Conservation (phyloP, 805 yeast genomes). For the Ogataea polymorpha region DNA sequence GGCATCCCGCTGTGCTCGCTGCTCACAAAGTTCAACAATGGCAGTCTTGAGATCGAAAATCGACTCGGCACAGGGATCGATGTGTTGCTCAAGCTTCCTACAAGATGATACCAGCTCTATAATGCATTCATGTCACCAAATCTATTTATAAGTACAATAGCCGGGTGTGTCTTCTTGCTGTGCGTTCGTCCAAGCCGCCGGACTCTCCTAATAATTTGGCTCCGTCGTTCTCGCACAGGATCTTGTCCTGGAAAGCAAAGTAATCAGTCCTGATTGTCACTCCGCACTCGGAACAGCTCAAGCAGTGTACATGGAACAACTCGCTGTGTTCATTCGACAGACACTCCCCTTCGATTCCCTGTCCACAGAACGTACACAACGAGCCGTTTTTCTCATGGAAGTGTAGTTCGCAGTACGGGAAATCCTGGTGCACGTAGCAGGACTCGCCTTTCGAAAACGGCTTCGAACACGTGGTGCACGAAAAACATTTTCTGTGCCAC, state of each 20-base stretch:
- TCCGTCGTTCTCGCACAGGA: constrained; percentile 50
- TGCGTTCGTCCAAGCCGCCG: constrained; percentile 16
- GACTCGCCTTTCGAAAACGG: constrained; percentile 57
- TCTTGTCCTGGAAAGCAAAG: constrained; percentile 44
- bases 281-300: constrained; percentile 64
- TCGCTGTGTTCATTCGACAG: constrained; percentile 69
- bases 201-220: constrained; percentile 13
- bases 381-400: constrained; percentile 75
- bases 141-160: constrained; percentile 23
- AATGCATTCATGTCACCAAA: background rate
- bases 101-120: background rate
- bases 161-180: constrained; percentile 34
- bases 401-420: constrained; percentile 79
- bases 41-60: constrained; percentile 22
- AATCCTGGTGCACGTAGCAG: constrained; percentile 74
- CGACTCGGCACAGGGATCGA: constrained; percentile 25
- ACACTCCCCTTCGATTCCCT: constrained; percentile 88
- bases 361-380: constrained; percentile 64
- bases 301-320: constrained; percentile 74
- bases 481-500: constrained; percentile 90
- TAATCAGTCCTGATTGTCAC: constrained; percentile 51
- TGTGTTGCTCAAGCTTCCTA: constrained; percentile 25
- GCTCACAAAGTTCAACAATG: constrained; percentile 27
- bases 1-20: constrained; percentile 32
- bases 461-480: constrained; percentile 61